Evolutionary conservation across 2,329 filamentous ascomycete genomes (phyloP).

Genomic region (Dothistroma pini): DNA sequence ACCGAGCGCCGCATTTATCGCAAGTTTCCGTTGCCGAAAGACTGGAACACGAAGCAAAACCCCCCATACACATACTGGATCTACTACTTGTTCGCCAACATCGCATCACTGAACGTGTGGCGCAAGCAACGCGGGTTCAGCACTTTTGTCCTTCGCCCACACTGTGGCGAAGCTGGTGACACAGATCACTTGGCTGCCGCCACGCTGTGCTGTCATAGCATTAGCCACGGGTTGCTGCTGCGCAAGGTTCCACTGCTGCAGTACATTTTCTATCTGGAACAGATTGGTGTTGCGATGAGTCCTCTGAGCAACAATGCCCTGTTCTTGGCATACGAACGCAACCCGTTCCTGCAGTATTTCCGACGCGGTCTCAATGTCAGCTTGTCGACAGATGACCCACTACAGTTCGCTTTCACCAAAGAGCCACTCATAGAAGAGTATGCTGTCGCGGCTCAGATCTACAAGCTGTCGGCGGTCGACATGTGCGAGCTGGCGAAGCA

Average conservation of each 20-base stretch:
- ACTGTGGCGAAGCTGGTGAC: constrained; percentile 95
- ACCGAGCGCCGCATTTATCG: constrained; percentile 88
- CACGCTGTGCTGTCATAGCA: constrained; percentile 89
- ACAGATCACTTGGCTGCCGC: constrained; percentile 93
- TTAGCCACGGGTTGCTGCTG: constrained; percentile 87
- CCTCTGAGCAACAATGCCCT: constrained; percentile 96
- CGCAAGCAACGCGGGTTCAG: constrained; percentile 90
- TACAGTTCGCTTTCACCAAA: constrained; percentile 98
- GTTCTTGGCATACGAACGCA: constrained; percentile 94
- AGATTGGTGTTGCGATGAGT: constrained; percentile 99
- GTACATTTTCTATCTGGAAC: constrained; percentile 96
- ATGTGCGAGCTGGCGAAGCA: constrained; percentile 99
- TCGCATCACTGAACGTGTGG: constrained; percentile 87
- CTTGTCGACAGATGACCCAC: constrained; percentile 89
- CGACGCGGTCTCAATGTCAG: constrained; percentile 92
- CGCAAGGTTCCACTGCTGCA: constrained; percentile 93
- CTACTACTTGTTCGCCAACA: constrained; percentile 94
- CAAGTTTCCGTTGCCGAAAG: constrained; percentile 87
- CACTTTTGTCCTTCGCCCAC: constrained; percentile 86
- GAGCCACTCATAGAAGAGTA: constrained; percentile 98
- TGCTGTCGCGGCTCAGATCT: constrained; percentile 95
- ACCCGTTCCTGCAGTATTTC: constrained; percentile 95
- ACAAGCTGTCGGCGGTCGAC: constrained; percentile 92
- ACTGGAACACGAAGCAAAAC: constrained; percentile 90
- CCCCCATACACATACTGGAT: constrained; percentile 99